Evolutionary conservation across 164 flowering plant genomes (phyloP), one percentile per base, ranked within the genome.

Genomic region (Saururus chinensis): DNA sequence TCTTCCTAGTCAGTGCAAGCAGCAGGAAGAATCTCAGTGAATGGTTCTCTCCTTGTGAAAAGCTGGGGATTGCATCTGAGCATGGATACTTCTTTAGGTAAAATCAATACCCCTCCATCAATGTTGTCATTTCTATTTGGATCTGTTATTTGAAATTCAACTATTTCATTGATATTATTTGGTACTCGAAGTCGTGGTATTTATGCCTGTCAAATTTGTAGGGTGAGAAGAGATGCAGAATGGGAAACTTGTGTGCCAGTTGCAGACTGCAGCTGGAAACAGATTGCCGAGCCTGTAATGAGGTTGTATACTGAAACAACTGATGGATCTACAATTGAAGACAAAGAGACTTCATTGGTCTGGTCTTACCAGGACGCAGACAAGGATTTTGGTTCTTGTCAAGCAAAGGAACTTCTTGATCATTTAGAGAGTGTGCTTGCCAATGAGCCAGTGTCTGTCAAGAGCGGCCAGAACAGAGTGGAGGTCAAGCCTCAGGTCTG

Each of bases 401-500:
- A 86, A 68, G 87, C 89, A 30, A 86, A 86, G 64, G 92, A 86
- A 53, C 86, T 86, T 72, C 88, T 86, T 56, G 86, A 82, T 76
- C 93, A 86, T 69, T 82, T 87, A 9, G 93, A 87, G 66, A 84
- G 86, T 64, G 89, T 87, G n/a, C 88, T 87, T 53, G 80, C 89
- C 40, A 87, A 87, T 74, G 93, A 84, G 55, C 93, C 93, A 48
- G 89, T 87, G 54, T 75, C 82, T 9, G 93, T 84, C 40, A 87
- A 87, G 66, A 77, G 86, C 24, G 93, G 88, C 19, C 84, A 82
- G 68, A 70, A 75, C 64, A 61, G 66, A 4, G 89, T 87, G 37
- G 93, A 87, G 75, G 88, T 87, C 65, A 87, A 87, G 67, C 93
- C 89, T 24, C 93, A 87, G 88, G 93, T 87, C 42, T 62, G 80